A percentile compares a stretch with the other conserved stretches of the same genome.
phyloP scores from a whole-genome alignment of 345 rosid species.

The Citrus sp. region DNA sequence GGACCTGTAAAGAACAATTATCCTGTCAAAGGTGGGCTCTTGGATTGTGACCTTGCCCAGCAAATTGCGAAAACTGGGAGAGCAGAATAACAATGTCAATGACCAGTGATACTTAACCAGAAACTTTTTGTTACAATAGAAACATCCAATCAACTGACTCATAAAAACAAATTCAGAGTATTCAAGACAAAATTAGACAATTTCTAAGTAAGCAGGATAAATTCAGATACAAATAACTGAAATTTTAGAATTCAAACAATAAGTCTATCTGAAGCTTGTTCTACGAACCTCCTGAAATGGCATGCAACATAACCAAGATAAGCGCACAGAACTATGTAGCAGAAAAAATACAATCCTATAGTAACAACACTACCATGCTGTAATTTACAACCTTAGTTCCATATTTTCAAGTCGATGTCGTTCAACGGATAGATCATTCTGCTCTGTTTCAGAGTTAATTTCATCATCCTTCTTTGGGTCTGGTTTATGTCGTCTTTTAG shows the following conservation, averaged over 20 bases:
- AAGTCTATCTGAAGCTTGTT: conserved; percentile 1
- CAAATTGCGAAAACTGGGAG: conserved; percentile 57
- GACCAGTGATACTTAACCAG: conserved; percentile 1
- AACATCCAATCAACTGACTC: background rate
- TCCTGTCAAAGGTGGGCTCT: conserved; percentile 94
- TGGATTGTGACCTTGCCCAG: conserved; percentile 75
- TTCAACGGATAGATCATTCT: conserved; percentile 57
- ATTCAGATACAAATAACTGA: background rate
- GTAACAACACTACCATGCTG: conserved; percentile 2
- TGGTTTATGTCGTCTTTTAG: conserved; percentile 36
- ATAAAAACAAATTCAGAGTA: background rate
- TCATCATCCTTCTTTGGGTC: conserved; percentile 78
- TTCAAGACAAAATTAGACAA: background rate
- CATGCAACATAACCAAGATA: background rate
- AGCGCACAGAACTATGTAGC: background rate
- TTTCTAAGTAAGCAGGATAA: background rate
- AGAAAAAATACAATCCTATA: background rate
- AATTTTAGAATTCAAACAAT: background rate
- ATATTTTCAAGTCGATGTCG: conserved; percentile 84
- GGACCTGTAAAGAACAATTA: conserved; percentile 90
- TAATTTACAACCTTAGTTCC: conserved; percentile 55
- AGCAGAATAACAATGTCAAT: conserved; percentile 14
- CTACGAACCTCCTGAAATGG: background rate
- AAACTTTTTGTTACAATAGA: background rate
- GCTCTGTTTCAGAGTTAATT: conserved; percentile 40